phyloP scores from a whole-genome alignment of 2,329 filamentous ascomycete genomes.

The Esteya vermicola region DNA sequence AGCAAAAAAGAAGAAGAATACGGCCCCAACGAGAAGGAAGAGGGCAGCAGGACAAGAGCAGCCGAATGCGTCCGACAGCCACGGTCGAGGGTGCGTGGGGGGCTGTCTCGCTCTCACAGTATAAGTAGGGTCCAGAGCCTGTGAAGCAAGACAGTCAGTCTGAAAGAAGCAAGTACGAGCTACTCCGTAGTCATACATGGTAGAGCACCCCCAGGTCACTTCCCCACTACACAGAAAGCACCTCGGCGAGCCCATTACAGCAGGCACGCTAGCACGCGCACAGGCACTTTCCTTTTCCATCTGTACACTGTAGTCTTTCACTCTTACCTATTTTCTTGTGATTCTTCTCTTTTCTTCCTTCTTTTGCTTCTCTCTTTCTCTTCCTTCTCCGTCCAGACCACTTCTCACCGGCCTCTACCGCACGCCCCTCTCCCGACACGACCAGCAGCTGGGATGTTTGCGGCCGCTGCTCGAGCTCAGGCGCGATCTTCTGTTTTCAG shows the following conservation, averaged over 20 bases:
- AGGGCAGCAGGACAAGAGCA: too few species aligned
- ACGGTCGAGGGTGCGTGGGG: too few species aligned
- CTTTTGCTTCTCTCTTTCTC: neutral
- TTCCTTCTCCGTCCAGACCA: neutral
- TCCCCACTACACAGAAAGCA: slow-evolving; percentile 7
- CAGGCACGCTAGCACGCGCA: too few species aligned
- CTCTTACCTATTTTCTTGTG: neutral
- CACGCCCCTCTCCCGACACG: neutral
- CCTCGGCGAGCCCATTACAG: slow-evolving; percentile 9
- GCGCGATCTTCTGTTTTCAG: slow-evolving; percentile 20
- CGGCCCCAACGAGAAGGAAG: too few species aligned
- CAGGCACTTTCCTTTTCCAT: too few species aligned
- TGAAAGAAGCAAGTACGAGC: too few species aligned
- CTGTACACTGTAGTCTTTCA: neutral
- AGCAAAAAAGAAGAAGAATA: neutral
- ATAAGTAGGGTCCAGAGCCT: too few species aligned
- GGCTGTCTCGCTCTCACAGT: too few species aligned
- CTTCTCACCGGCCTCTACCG: too few species aligned
- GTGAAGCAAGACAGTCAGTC: too few species aligned
- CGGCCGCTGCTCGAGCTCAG: slow-evolving; percentile 20
- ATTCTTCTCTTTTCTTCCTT: neutral
- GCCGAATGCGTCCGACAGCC: too few species aligned
- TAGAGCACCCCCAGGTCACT: neutral
- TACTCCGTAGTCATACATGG: too few species aligned
- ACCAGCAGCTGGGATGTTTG: slow-evolving; percentile 18